Conservation (phyloP, 495 filamentous ascomycete genomes). For the Bacidia gigantensis region DNA sequence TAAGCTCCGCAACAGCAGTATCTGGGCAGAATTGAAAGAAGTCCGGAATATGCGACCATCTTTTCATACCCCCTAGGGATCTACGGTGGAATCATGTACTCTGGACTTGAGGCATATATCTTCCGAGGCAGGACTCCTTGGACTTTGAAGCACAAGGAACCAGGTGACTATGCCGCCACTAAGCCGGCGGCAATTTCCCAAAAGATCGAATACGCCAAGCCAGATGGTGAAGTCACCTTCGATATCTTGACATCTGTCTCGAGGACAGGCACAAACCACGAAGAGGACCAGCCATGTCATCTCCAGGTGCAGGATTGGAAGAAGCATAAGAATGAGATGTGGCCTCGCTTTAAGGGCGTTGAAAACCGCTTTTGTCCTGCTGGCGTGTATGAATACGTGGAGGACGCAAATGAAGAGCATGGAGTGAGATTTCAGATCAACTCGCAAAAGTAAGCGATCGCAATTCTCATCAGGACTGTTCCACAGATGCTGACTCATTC, state of each 20-base stretch:
- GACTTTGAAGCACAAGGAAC: conserved; percentile 75
- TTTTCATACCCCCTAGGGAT: conserved; percentile 77
- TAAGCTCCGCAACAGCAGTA: conserved; percentile 64
- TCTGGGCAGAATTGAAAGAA: conserved; percentile 89
- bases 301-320: conserved; percentile 92
- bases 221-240: conserved; percentile 84
- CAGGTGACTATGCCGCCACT: conserved; percentile 59
- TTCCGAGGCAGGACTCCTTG: conserved; percentile 77
- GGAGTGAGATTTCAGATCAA: conserved; percentile 96
- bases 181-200: conserved; percentile 59
- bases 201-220: conserved; percentile 60
- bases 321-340: conserved; percentile 66
- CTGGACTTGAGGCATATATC: conserved; percentile 79
- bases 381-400: conserved; percentile 95
- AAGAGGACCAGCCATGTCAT: conserved; percentile 96
- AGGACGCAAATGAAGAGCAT: conserved; percentile 42
- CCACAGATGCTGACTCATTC: conserved; percentile 19
- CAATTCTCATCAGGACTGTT: background rate
- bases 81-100: conserved; percentile 83
- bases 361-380: conserved; percentile 99
- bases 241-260: conserved; percentile 91
- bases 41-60: conserved; percentile 96
- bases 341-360: conserved; percentile 76
- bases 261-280: conserved; percentile 93
- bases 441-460: conserved; percentile 71